A percentile compares a stretch with the other conserved stretches of the same genome.
Conservation (phyloP, 2,329 filamentous ascomycete genomes). For the Stachybotrys elegans region DNA sequence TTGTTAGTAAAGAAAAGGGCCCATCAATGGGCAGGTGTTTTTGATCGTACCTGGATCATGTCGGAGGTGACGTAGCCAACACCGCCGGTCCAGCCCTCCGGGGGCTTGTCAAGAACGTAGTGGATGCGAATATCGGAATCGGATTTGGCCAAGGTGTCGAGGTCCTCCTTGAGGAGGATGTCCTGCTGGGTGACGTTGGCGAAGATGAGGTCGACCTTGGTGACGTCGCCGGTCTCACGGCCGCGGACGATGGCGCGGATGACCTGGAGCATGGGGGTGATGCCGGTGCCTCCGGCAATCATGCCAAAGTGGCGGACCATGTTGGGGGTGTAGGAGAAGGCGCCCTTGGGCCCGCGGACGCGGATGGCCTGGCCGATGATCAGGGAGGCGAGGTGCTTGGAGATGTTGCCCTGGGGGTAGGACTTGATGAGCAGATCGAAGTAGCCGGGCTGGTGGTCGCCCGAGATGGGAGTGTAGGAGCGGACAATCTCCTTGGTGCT, state of each 20-base stretch:
- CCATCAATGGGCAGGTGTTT: too few relatives aligned
- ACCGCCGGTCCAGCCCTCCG: conserved; percentile 84
- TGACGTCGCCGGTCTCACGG: conserved; percentile 72
- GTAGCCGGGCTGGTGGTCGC: conserved; percentile 82
- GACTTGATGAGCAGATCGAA: conserved; percentile 98
- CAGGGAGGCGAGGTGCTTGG: conserved; percentile 81
- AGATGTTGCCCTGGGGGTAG: conserved; percentile 97
- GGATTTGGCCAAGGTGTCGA: conserved; percentile 72
- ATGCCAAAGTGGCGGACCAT: conserved; percentile 96
- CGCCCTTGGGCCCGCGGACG: conserved; percentile 90
- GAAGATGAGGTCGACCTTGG: conserved; percentile 90
- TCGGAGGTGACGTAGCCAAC: conserved; percentile 93
- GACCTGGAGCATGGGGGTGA: conserved; percentile 97
- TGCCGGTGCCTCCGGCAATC: conserved; percentile 95
- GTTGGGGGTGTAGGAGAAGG: conserved; percentile 95
- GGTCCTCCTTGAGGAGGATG: conserved; percentile 87
- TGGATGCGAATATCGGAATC: conserved; percentile 81
- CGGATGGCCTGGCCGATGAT: conserved; percentile 82
- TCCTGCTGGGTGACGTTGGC: conserved; percentile 93
- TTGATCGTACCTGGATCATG: conserved; percentile 84
- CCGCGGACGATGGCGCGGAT: conserved; percentile 85
- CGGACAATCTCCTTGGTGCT: conserved; percentile 78
- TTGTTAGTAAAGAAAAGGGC: conserved; percentile 12
- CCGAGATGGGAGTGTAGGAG: conserved; percentile 88
- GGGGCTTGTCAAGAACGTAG: conserved; percentile 96